A percentile compares a stretch with the other conserved stretches of the same genome.
Conservation (phyloP, 2,329 filamentous ascomycete species). For the Passalora sequoiae region DNA sequence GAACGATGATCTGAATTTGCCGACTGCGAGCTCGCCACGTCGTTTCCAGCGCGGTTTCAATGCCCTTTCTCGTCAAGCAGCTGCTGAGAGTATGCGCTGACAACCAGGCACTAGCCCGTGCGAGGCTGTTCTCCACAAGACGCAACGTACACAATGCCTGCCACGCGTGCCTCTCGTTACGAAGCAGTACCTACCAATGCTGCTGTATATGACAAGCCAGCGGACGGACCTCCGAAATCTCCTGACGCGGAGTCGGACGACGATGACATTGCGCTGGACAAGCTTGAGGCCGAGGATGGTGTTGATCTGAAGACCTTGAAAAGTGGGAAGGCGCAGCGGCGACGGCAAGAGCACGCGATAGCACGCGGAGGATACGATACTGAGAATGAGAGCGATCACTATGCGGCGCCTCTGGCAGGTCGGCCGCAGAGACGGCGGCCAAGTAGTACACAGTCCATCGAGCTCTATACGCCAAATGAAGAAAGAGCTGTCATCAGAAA, state of each 20-base stretch:
- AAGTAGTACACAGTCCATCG: constrained; percentile 40
- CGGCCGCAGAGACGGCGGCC: constrained; percentile 14
- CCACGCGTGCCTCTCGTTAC: constrained; percentile 6
- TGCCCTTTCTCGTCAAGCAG: no score
- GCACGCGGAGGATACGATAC: constrained; percentile 8
- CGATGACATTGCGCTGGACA: constrained; percentile 15
- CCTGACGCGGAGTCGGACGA: constrained; percentile 24
- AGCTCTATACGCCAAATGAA: constrained; percentile 62
- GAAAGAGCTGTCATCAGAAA: constrained; percentile 50
- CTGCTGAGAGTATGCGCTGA: no score
- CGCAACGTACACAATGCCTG: no score
- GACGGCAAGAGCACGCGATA: background rate
- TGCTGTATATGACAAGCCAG: no score
- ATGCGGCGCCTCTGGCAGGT: constrained; percentile 25
- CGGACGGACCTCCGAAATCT: no score
- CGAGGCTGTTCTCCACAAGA: no score
- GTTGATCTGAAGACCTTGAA: constrained; percentile 25
- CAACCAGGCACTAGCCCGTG: no score
- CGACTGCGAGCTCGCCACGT: no score
- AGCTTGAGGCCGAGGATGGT: constrained; percentile 20
- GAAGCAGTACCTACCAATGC: no score
- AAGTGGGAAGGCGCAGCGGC: background rate
- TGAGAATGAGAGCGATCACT: constrained; percentile 10
- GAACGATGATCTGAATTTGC: no score
- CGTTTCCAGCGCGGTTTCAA: no score